Percentiles rank a stretch among this genome's conserved stretches.
Conservation (phyloP, 139 green algal species). For the Astrephomene gubernaculifera region DNA sequence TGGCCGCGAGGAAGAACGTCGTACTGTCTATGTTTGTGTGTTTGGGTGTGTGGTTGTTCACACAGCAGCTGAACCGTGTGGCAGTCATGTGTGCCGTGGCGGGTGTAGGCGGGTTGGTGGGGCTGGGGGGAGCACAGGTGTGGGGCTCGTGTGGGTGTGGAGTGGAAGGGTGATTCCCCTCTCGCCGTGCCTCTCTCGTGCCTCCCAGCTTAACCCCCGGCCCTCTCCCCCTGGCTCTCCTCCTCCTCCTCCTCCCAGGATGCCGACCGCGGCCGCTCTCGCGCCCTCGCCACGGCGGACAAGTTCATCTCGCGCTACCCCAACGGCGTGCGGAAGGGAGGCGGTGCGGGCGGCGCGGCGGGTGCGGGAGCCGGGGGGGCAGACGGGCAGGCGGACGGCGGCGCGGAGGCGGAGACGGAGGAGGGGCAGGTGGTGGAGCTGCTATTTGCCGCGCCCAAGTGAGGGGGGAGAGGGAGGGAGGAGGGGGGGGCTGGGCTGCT, state of each 20-base stretch:
- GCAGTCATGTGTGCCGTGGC: too few species aligned
- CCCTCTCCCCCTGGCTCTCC: not conserved
- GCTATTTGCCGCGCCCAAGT: constrained; percentile 58
- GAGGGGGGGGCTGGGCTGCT: not conserved
- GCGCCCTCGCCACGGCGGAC: constrained; percentile 28
- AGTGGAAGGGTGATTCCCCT: too few species aligned
- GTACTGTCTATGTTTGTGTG: too few species aligned
- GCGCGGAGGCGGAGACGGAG: constrained; percentile 44
- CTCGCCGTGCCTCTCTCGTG: not conserved
- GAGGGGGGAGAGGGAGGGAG: not conserved
- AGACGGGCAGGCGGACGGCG: not conserved
- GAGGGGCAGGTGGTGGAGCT: constrained; percentile 80
- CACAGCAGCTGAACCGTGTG: too few species aligned
- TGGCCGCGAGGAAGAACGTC: too few species aligned
- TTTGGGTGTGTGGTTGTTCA: too few species aligned
- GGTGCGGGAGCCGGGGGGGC: constrained; percentile 2
- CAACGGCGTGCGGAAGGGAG: constrained; percentile 20
- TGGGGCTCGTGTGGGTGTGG: too few species aligned
- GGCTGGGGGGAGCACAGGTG: too few species aligned
- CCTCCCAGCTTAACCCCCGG: not conserved
- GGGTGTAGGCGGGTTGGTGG: too few species aligned
- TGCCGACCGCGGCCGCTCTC: constrained; percentile 17
- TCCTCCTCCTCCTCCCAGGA: not conserved
- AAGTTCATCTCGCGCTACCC: constrained; percentile 50
- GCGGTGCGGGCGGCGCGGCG: not conserved